These are phyloP conservation scores for Nyctanthes arbortristis DNA, from an alignment of 257 asterid genomes.

Conservation along the genomic window DNA sequence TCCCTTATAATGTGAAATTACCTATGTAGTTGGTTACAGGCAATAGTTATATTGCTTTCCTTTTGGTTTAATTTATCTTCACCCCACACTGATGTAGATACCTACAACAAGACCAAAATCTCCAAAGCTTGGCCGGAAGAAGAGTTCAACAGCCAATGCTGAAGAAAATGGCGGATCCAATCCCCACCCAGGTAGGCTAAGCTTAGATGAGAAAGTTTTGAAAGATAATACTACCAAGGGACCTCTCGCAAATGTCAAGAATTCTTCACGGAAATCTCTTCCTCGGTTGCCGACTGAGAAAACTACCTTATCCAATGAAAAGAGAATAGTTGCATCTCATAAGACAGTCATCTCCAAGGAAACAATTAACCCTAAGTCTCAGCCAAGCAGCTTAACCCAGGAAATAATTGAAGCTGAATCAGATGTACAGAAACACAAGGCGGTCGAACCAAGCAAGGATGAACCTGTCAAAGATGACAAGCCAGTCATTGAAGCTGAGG, in stretches of 20 bases:
- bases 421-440: constrained; percentile 23
- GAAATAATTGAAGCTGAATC: constrained; percentile 33
- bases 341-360: constrained; percentile 18
- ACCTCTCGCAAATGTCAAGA: constrained; percentile 25
- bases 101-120: constrained; percentile 88
- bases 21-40: neutral
- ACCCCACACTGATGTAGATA: constrained; percentile 45
- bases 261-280: constrained; percentile 33
- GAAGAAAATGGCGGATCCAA: constrained; percentile 45
- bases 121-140: constrained; percentile 89
- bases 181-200: constrained; percentile 56
- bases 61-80: constrained; percentile 1
- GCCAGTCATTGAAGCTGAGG: constrained; percentile 33
- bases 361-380: constrained; percentile 13
- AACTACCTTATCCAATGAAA: constrained; percentile 22
- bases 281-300: constrained; percentile 38
- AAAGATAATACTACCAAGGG: constrained; percentile 29
- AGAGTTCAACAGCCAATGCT: constrained; percentile 49
- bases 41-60: neutral
- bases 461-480: constrained; percentile 25
- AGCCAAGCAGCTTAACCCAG: constrained; percentile 16
- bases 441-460: constrained; percentile 27
- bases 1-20: neutral
- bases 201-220: constrained; percentile 62
- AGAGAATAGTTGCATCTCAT: constrained; percentile 2